Percentiles rank a stretch among this genome's conserved stretches.
Conservation (phyloP, 768 basidiomycete genomes). For the Tricholoma flavovirens region DNA sequence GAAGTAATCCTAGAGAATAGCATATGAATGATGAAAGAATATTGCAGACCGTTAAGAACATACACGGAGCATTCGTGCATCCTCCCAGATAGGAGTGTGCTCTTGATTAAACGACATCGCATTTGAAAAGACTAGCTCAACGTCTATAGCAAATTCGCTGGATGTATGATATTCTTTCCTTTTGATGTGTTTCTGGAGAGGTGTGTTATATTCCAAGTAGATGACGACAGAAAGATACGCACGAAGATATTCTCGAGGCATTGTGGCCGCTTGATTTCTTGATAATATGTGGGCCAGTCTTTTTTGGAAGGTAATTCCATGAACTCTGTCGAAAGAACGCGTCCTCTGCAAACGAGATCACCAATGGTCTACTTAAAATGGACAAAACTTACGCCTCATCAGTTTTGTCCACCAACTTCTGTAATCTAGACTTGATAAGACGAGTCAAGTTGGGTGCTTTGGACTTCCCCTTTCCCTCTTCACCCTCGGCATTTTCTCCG, state of each 20-base stretch:
- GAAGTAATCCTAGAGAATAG: constrained; percentile 54
- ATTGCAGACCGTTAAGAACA: constrained; percentile 12
- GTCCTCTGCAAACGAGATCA: constrained; percentile 43
- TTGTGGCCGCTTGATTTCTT: constrained; percentile 70
- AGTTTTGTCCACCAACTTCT: constrained; percentile 68
- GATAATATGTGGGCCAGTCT: constrained; percentile 75
- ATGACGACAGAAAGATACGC: constrained; percentile 21
- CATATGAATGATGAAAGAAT: neutral
- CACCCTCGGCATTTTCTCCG: constrained; percentile 33
- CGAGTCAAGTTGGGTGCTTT: constrained; percentile 62
- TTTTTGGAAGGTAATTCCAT: constrained; percentile 81
- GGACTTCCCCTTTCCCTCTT: constrained; percentile 40
- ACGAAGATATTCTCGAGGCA: constrained; percentile 76
- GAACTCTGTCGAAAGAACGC: constrained; percentile 65
- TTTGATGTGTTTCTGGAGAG: constrained; percentile 67
- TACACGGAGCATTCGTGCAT: constrained; percentile 64
- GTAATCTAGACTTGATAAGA: constrained; percentile 60
- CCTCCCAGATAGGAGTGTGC: constrained; percentile 77
- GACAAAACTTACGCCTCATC: constrained; percentile 54
- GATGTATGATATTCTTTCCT: constrained; percentile 68
- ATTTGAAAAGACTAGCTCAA: constrained; percentile 87
- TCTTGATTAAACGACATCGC: constrained; percentile 87
- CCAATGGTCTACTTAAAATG: neutral
- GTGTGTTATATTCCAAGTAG: constrained; percentile 4
- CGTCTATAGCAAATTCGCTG: constrained; percentile 75